A percentile compares a stretch with the other conserved stretches of the same genome.
phyloP scores from a whole-genome alignment of 2,329 filamentous ascomycete genomes.

The Colletotrichum incanum region DNA sequence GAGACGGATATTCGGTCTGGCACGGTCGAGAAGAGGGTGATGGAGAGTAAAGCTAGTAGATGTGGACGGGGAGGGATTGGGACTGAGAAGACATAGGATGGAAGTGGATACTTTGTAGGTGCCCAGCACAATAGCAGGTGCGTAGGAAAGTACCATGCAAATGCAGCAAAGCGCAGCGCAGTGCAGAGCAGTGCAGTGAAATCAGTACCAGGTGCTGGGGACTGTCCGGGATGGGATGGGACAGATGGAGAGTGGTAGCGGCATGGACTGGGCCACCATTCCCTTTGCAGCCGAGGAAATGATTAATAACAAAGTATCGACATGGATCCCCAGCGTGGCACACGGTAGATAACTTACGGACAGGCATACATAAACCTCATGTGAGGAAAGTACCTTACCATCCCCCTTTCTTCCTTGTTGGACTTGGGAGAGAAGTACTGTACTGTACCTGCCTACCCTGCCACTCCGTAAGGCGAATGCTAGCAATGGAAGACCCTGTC shows the following conservation, averaged over 20 bases:
- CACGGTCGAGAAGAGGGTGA: background rate
- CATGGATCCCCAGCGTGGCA: conserved; percentile 28
- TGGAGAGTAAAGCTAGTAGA: background rate
- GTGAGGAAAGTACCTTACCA: too few species aligned
- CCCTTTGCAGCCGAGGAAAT: conserved; percentile 27
- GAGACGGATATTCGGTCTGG: conserved; percentile 3
- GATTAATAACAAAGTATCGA: conserved; percentile 31
- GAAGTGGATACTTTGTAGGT: background rate
- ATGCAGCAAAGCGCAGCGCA: background rate
- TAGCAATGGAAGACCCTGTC: background rate
- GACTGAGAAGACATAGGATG: conserved; percentile 6
- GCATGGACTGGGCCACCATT: conserved; percentile 31
- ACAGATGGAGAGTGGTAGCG: background rate
- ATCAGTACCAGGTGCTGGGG: background rate
- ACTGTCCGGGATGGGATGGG: background rate
- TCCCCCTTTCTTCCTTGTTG: background rate
- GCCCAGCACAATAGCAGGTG: background rate
- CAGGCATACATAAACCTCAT: background rate
- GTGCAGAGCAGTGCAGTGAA: background rate
- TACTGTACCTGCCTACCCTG: background rate
- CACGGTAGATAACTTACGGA: background rate
- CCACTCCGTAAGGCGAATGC: background rate
- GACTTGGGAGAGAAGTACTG: background rate
- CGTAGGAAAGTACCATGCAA: background rate
- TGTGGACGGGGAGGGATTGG: conserved; percentile 12